A percentile compares a stretch with the other conserved stretches of the same genome.
Evolutionary conservation across 139 green algal genomes (phyloP).

Genomic region (Eudorina sp.): DNA sequence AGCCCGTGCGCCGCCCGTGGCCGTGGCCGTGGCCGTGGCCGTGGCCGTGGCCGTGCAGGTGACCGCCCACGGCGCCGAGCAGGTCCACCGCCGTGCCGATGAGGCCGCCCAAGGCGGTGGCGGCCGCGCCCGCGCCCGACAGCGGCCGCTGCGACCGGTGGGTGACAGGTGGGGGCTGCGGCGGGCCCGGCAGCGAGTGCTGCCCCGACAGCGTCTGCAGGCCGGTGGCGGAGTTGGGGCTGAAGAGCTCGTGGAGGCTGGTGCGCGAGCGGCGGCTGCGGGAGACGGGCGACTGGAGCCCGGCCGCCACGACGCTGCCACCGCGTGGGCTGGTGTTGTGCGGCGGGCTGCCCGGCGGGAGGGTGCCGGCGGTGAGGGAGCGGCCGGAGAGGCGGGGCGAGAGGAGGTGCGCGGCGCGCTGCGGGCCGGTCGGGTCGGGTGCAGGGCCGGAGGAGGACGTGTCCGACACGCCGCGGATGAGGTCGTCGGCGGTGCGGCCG

Average conservation of each 20-base stretch:
- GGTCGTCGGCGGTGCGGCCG: no score
- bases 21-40: neutral
- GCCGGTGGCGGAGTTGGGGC: neutral
- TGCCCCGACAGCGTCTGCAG: neutral
- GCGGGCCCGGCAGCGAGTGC: neutral
- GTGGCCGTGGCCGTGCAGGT: neutral
- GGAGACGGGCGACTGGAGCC: neutral
- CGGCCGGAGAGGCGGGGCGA: neutral
- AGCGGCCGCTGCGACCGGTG: neutral
- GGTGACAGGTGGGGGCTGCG: neutral
- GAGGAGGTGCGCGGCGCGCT: neutral
- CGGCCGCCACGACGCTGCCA: no score
- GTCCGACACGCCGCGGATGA: neutral
- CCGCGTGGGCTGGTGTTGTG: neutral
- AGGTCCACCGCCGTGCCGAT: neutral
- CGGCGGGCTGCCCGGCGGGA: neutral
- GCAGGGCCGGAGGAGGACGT: no score
- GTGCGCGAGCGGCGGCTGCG: neutral
- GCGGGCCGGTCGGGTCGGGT: no score
- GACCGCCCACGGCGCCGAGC: neutral
- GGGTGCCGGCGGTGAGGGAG: no score
- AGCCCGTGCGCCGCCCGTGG: neutral
- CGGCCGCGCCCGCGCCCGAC: neutral
- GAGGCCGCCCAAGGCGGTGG: neutral
- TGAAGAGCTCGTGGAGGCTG: constrained; percentile 15